Evolutionary conservation across 2,329 filamentous ascomycete genomes (phyloP).

Genomic region (Aspergillus sp.): DNA sequence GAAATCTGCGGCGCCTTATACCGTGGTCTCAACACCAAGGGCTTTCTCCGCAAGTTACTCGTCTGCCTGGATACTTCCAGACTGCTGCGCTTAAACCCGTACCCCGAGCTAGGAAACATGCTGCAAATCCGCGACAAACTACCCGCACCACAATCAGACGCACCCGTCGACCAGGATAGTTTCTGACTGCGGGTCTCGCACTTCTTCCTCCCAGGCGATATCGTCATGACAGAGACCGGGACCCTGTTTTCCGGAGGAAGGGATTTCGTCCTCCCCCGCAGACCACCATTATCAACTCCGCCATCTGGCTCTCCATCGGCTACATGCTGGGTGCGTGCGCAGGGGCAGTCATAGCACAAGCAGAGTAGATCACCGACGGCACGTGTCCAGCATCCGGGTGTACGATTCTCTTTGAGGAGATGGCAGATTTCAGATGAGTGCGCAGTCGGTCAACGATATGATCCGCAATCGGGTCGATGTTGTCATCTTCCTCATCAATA

Average conservation of each 20-base stretch:
- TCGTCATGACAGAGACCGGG: not conserved
- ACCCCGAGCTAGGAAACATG: not conserved
- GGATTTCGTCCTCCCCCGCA: not conserved
- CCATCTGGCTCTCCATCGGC: constrained; percentile 6
- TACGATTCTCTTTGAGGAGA: constrained; percentile 8
- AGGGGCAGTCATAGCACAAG: constrained; percentile 1
- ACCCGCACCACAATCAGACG: not conserved
- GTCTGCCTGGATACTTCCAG: not conserved
- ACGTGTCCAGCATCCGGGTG: not conserved
- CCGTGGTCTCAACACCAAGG: not conserved
- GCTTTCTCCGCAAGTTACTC: not conserved
- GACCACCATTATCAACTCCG: not conserved
- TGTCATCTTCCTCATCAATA: constrained; percentile 5
- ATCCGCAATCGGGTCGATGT: constrained; percentile 3
- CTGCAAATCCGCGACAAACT: not conserved
- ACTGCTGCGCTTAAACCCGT: not conserved
- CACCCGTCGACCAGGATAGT: not conserved
- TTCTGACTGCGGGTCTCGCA: too few species aligned
- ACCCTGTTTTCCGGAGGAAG: not conserved
- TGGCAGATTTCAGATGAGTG: constrained; percentile 11
- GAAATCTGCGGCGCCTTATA: not conserved
- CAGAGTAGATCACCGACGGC: not conserved
- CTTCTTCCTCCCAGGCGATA: not conserved
- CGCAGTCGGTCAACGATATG: constrained; percentile 8
- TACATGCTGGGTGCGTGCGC: constrained; percentile 6